A percentile compares a stretch with the other conserved stretches of the same genome.
Conservation (phyloP, 2,329 filamentous ascomycete species). For the Colletotrichum sp. region DNA sequence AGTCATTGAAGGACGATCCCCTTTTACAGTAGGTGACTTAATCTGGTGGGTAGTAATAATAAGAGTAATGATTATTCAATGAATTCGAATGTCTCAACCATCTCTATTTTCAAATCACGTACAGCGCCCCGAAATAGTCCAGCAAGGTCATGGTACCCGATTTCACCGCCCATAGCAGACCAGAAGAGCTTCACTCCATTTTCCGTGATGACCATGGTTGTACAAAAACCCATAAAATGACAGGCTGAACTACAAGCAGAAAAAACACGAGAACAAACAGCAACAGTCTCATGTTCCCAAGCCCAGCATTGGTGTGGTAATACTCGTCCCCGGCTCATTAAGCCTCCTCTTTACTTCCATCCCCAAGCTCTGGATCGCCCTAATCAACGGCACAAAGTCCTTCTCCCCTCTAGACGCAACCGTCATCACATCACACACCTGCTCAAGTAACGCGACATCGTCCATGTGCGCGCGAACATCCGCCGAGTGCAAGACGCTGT, state of each 20-base stretch:
- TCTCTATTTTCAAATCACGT: neutral
- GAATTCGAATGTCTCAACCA: neutral
- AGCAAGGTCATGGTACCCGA: neutral
- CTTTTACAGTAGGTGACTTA: neutral
- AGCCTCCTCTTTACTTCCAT: constrained; percentile 26
- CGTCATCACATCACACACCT: constrained; percentile 20
- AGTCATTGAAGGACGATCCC: constrained; percentile 6
- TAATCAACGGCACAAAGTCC: constrained; percentile 30
- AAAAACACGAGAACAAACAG: neutral
- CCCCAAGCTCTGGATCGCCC: constrained; percentile 29
- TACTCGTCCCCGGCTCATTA: neutral
- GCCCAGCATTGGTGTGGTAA: neutral
- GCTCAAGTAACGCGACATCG: constrained; percentile 27
- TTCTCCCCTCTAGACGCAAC: constrained; percentile 25
- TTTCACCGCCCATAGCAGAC: neutral
- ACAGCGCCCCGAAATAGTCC: neutral
- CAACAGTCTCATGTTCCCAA: neutral
- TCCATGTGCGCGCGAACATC: constrained; percentile 20
- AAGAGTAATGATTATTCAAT: neutral
- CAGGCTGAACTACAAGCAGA: neutral
- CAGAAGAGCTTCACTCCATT: neutral
- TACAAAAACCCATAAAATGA: neutral
- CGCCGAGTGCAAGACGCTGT: constrained; percentile 24
- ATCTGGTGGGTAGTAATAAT: neutral
- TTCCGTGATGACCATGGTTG: neutral